Evolutionary conservation across 257 asterid species (phyloP).

Genomic region (Osmanthus fragrans): DNA sequence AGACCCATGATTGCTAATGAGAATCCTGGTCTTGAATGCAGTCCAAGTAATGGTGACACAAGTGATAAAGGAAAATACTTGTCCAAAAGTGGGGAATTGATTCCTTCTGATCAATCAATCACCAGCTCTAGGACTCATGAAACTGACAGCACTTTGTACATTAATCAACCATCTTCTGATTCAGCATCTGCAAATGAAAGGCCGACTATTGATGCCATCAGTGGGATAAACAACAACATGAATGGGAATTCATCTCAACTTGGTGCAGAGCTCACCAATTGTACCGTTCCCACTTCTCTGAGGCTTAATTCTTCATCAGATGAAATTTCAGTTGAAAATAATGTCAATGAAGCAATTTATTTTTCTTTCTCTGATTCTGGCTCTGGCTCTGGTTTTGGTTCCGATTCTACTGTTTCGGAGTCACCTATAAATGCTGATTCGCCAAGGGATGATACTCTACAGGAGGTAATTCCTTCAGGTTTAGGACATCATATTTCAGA

Average conservation of each 20-base stretch:
- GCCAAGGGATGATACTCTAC: constrained; percentile 38
- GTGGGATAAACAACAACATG: constrained; percentile 28
- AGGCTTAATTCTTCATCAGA: constrained; percentile 43
- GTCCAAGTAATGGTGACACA: constrained; percentile 37
- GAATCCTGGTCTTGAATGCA: constrained; percentile 36
- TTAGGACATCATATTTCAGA: constrained; percentile 55
- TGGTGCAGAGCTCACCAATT: constrained; percentile 29
- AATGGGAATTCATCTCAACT: constrained; percentile 31
- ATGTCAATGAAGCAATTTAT: constrained; percentile 49
- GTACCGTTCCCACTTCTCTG: constrained; percentile 29
- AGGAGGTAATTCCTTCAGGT: constrained; percentile 46
- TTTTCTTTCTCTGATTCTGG: constrained; percentile 54
- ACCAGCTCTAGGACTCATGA: constrained; percentile 34
- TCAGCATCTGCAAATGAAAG: constrained; percentile 35
- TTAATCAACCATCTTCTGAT: constrained; percentile 37
- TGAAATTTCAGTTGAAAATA: constrained; percentile 54
- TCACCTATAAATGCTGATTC: constrained; percentile 42
- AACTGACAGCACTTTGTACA: constrained; percentile 59
- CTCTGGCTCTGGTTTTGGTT: constrained; percentile 46
- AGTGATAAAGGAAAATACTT: constrained; percentile 47
- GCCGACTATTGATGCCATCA: constrained; percentile 22
- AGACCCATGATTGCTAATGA: constrained; percentile 32
- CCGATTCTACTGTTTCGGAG: constrained; percentile 47
- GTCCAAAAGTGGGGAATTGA: constrained; percentile 56
- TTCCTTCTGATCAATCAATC: constrained; percentile 34